Evolutionary conservation across 2,329 filamentous ascomycete genomes (phyloP).

Genomic region (Daldinia sp.): DNA sequence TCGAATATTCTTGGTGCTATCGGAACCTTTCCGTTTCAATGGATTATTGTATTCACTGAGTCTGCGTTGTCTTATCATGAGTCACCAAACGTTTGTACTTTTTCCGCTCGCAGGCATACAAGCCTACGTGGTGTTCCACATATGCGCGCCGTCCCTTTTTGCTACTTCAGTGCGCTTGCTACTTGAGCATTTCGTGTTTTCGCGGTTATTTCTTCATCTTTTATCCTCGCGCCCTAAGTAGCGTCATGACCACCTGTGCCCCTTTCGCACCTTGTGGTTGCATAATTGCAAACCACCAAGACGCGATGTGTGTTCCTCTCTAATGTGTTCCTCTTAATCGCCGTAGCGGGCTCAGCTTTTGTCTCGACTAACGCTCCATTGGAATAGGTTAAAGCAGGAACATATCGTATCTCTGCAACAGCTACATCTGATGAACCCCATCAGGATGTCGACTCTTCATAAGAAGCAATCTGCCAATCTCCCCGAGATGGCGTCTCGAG

Average conservation of each 20-base stretch:
- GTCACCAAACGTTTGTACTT: not conserved
- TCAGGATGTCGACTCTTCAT: slow-evolving; percentile 16
- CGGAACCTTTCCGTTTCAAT: not conserved
- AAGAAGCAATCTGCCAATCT: slow-evolving; percentile 26
- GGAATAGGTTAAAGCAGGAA: not conserved
- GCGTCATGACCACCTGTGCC: not conserved
- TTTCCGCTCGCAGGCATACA: not conserved
- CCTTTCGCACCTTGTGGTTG: not conserved
- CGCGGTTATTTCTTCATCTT: not conserved
- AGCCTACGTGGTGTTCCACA: not conserved
- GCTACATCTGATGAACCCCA: not conserved
- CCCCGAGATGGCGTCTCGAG: not conserved
- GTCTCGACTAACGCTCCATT: not conserved
- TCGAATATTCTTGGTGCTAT: not conserved
- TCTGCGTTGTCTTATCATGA: not conserved
- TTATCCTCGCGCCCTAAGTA: too few relatives aligned
- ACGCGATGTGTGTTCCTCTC: not conserved
- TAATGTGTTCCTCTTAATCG: not conserved
- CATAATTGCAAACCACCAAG: not conserved
- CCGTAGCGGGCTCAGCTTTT: not conserved
- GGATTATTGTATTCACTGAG: not conserved
- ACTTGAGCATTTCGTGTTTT: not conserved
- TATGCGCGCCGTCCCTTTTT: not conserved
- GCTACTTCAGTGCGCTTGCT: too few relatives aligned
- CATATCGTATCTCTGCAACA: not conserved